These are phyloP conservation scores for Arthroderma uncinatum DNA, from an alignment of 2,329 filamentous ascomycete species.

Conservation along the genomic window DNA sequence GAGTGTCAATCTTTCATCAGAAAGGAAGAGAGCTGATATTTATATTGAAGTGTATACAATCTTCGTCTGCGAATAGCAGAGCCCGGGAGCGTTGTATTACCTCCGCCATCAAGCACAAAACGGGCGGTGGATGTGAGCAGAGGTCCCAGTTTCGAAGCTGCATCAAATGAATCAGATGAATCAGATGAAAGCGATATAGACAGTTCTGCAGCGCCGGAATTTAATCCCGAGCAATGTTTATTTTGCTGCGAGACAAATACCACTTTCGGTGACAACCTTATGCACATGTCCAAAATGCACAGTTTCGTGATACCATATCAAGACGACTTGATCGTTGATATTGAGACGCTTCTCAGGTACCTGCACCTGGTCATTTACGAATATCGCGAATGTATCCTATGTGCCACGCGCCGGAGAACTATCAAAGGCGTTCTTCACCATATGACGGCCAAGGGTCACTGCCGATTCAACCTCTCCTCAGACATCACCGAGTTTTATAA, in stretches of 20 bases:
- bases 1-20: not conserved
- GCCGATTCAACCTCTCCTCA: not conserved
- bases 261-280: not conserved
- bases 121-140: not conserved
- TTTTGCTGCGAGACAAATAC: not conserved
- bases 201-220: not conserved
- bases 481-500: not conserved
- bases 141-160: not conserved
- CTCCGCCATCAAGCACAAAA: not conserved
- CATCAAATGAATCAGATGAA: not conserved
- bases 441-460: not conserved
- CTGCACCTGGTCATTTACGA: not conserved
- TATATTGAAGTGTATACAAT: not conserved
- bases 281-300: not conserved
- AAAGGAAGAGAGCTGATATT: not conserved
- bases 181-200: not conserved
- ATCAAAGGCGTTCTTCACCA: not conserved
- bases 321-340: not conserved
- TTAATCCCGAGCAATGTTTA: not conserved
- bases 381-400: not conserved
- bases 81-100: not conserved
- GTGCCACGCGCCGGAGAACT: not conserved
- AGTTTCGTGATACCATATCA: not conserved
- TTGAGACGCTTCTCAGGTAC: not conserved
- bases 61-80: not conserved